These are phyloP conservation scores for Beauveria caledonica DNA, from an alignment of 2,329 filamentous ascomycete genomes.

Conservation along the genomic window DNA sequence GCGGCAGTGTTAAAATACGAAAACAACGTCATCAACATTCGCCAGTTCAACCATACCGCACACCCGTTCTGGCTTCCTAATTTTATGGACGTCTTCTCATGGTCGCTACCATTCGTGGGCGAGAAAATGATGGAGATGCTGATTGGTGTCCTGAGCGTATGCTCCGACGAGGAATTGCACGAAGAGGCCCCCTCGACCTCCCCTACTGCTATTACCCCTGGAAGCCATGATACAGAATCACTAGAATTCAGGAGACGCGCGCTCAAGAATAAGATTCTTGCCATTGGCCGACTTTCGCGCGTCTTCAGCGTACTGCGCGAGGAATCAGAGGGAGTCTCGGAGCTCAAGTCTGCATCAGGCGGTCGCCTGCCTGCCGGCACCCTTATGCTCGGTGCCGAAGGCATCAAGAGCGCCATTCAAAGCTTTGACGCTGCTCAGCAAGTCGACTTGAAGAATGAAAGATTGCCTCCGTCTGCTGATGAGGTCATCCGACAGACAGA, in stretches of 20 bases:
- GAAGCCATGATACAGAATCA: slow-evolving; percentile 64
- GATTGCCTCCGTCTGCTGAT: slow-evolving; percentile 82
- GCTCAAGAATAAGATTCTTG: slow-evolving; percentile 99
- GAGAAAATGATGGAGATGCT: slow-evolving; percentile 99
- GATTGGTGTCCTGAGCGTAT: slow-evolving; percentile 95
- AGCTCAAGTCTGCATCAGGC: slow-evolving; percentile 93
- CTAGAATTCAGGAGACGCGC: slow-evolving; percentile 90
- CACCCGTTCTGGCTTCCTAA: slow-evolving; percentile 99
- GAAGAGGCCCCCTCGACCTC: slow-evolving; percentile 67
- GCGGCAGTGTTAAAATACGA: slow-evolving; percentile 98
- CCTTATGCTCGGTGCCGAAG: slow-evolving; percentile 94
- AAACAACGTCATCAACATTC: slow-evolving; percentile 99
- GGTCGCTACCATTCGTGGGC: slow-evolving; percentile 96
- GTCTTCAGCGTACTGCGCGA: slow-evolving; percentile 98
- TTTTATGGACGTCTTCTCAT: slow-evolving; percentile 99
- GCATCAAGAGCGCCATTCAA: slow-evolving; percentile 96
- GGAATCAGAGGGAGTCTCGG: slow-evolving; percentile 92
- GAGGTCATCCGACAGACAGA: slow-evolving; percentile 80
- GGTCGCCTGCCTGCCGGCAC: slow-evolving; percentile 89
- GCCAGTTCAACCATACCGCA: slow-evolving; percentile 98
- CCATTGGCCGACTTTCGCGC: slow-evolving; percentile 89
- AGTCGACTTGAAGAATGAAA: slow-evolving; percentile 94
- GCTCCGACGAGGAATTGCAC: slow-evolving; percentile 94
- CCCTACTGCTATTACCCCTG: slow-evolving; percentile 48
- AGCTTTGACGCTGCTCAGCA: slow-evolving; percentile 95